Conservation (phyloP, 441 rosid species). For the Bruguiera hainesii region DNA sequence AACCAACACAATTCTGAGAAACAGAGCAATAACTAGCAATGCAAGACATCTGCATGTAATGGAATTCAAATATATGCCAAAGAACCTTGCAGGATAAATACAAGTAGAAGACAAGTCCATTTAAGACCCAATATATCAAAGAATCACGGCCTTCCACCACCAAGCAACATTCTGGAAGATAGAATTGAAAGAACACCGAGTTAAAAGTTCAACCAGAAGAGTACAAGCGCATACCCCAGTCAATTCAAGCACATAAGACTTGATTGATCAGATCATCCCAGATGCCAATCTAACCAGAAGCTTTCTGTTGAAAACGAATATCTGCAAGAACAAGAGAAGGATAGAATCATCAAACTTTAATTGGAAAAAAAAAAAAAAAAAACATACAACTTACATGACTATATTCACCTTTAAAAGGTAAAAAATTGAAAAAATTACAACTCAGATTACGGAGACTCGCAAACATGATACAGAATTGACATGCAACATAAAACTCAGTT, state of each 20-base stretch:
- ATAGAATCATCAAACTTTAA: constrained; percentile 12
- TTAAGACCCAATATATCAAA: background rate
- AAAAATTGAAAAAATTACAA: background rate
- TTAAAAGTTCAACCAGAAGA: constrained; percentile 11
- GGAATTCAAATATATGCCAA: background rate
- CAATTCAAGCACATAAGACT: background rate
- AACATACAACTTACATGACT: background rate
- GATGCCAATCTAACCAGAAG: background rate
- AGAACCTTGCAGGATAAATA: background rate
- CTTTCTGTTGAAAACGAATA: background rate
- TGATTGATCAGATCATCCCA: background rate
- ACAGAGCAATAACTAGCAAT: background rate
- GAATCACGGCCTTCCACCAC: background rate
- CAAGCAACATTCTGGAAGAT: no score
- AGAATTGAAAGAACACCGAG: background rate
- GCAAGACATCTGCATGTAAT: background rate
- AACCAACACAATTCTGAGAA: background rate
- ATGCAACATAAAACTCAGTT: background rate
- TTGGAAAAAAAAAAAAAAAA: background rate
- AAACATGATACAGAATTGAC: background rate
- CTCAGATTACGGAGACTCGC: background rate
- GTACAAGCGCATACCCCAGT: constrained; percentile 12
- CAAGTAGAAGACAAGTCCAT: background rate
- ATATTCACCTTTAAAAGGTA: background rate
- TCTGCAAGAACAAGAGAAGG: constrained; percentile 21